Percentiles rank a stretch among this genome's conserved stretches.
phyloP scores from a whole-genome alignment of 75 land plant genomes.

The Ceratopteris richardii region DNA sequence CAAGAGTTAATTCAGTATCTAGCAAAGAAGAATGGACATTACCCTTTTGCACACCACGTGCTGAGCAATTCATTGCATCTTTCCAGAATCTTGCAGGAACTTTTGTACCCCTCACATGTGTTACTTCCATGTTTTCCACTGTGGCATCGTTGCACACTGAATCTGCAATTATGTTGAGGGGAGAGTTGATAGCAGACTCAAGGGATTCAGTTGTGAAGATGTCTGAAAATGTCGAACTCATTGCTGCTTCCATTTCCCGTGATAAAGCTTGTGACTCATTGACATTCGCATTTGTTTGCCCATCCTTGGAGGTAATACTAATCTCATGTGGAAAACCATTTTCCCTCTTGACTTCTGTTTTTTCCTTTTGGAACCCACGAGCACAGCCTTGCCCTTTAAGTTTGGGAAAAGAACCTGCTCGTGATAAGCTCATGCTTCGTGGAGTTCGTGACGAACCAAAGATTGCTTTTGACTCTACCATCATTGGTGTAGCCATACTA shows the following conservation, averaged over 20 bases:
- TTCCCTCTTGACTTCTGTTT: too few relatives aligned
- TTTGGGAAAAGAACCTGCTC: conserved; percentile 5
- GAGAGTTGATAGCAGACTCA: not conserved
- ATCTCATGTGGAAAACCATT: too few relatives aligned
- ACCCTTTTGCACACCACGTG: conserved; percentile 14
- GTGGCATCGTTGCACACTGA: not conserved
- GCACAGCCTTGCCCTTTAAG: conserved; percentile 7
- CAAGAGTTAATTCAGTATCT: conserved; percentile 12
- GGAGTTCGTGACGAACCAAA: conserved; percentile 12
- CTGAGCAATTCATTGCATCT: conserved; percentile 18
- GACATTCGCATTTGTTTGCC: too few relatives aligned
- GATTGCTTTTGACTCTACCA: conserved; percentile 12
- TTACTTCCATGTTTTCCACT: not conserved
- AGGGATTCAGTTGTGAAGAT: too few relatives aligned
- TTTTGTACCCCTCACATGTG: conserved; percentile 28
- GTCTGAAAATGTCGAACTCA: too few relatives aligned
- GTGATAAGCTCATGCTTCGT: conserved; percentile 5
- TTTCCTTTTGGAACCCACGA: not conserved
- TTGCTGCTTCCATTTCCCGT: too few relatives aligned
- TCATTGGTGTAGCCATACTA: conserved; percentile 6
- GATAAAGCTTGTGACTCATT: too few relatives aligned
- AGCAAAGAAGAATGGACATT: conserved; percentile 26
- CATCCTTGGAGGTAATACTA: too few relatives aligned
- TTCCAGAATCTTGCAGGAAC: conserved; percentile 31
- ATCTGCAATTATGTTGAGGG: not conserved